Base-by-base conservation (phyloP, 2,329 filamentous ascomycete species). In the Pestalotiopsis sp. region DNA sequence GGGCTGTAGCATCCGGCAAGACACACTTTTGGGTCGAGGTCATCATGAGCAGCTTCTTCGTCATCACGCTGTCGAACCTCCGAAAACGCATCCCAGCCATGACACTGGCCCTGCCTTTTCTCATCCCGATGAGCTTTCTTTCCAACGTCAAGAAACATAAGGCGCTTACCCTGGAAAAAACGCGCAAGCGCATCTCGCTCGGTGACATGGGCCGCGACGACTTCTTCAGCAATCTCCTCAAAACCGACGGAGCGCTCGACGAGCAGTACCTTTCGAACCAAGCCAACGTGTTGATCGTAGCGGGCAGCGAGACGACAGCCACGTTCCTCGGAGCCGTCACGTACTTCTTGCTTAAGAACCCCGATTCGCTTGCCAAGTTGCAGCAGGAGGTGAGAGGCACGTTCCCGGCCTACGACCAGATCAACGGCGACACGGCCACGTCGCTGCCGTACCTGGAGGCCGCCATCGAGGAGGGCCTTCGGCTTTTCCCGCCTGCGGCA, bases 401-500 rank as follows among this genome's bases (percentile, higher is more conserved):
- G 7, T 70, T 62, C 56, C 13, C 14, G 3, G 3, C 52, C 6
- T 68, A 62, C 27, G 56, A 62, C n/a, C 11, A 66, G 20, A 70
- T 70, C 66, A 64, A 62, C 7, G 66, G 69, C 40, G 71, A 72
- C 40, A 52, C 66, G 3, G 68, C 71, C 1, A 69, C 71, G 2
- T 68, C 70, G 41, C 71, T 78, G 2, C 73, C 72, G 0, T 79
- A 78, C 66, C 70, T 78, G 9, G 76, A 76, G 31, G 75, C 77
- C 5, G 72, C 76, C 9, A 73, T 79, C 56, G 75, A 75, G 1
- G 78, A 80, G 68, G 69, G 75, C 1, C 68, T 79, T 57, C 72
- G 78, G 3, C 68, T 79, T 40, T 78, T 77, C 63, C 75, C 78
- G 5, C 78, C 78, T 13, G 72, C 75, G 3, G 75, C 76, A 1